Percentiles rank a stretch among this genome's conserved stretches.
Conservation (phyloP, 495 filamentous ascomycete species). For the Gamarada debralockiae region DNA sequence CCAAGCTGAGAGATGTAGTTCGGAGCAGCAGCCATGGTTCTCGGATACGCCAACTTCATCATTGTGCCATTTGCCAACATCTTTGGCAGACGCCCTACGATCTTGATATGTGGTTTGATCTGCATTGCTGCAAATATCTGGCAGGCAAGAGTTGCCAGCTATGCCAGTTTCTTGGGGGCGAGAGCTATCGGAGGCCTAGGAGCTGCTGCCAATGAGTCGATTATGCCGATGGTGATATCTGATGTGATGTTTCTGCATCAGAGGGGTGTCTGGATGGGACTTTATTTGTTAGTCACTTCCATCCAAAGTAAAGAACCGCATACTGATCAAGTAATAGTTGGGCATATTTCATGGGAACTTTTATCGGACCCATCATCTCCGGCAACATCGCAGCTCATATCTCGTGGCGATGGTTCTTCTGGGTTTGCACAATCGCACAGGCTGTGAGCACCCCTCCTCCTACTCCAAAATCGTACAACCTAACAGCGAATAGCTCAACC, state of each 20-base stretch:
- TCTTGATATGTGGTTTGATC: slow-evolving; percentile 49
- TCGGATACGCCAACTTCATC: slow-evolving; percentile 64
- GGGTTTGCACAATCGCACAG: slow-evolving; percentile 28
- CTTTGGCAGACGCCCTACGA: slow-evolving; percentile 54
- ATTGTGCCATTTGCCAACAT: slow-evolving; percentile 52
- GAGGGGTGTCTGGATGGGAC: slow-evolving; percentile 57
- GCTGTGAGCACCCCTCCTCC: too few species aligned
- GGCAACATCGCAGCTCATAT: slow-evolving; percentile 54
- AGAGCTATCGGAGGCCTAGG: slow-evolving; percentile 60
- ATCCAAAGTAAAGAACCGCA: too few species aligned
- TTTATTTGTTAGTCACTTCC: too few species aligned
- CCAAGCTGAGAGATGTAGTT: slow-evolving; percentile 11
- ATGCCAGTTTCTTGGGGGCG: slow-evolving; percentile 58
- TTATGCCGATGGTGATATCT: slow-evolving; percentile 57
- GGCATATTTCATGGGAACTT: slow-evolving; percentile 16
- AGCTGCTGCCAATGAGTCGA: slow-evolving; percentile 49
- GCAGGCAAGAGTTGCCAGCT: slow-evolving; percentile 50
- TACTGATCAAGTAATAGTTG: slow-evolving; percentile 26
- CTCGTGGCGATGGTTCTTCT: slow-evolving; percentile 67
- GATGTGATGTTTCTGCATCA: slow-evolving; percentile 64
- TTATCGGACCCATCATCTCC: slow-evolving; percentile 56
- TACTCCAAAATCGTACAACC: too few species aligned
- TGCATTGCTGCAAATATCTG: slow-evolving; percentile 54
- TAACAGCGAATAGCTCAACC: too few species aligned
- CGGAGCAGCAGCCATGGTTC: slow-evolving; percentile 53